phyloP scores from a whole-genome alignment of 176 grass and related monocot genomes.

The Puccinellia tenuiflora region DNA sequence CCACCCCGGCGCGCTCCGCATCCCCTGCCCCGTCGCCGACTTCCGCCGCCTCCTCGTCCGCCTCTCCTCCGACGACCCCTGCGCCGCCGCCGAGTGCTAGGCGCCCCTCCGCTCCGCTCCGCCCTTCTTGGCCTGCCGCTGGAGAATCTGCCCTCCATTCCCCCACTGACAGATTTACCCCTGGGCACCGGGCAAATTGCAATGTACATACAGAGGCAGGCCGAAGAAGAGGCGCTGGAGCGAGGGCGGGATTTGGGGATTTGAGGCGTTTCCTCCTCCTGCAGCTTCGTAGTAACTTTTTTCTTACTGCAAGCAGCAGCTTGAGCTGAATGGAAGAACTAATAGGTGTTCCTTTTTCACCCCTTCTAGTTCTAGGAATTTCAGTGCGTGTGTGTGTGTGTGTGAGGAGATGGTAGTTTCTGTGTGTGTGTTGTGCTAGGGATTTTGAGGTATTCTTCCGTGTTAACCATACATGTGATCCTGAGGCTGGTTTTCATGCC shows the following conservation, averaged over 20 bases:
- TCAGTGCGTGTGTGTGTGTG: conserved; percentile 2
- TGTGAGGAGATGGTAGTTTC: background rate
- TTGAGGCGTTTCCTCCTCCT: no score
- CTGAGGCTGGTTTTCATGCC: conserved; percentile 4
- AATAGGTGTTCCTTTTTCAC: conserved; percentile 30
- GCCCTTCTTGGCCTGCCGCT: background rate
- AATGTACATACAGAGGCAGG: conserved; percentile 17
- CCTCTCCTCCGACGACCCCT: conserved; percentile 7
- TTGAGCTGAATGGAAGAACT: conserved; percentile 23
- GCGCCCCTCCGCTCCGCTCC: background rate
- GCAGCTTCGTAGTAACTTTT: background rate
- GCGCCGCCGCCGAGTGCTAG: background rate
- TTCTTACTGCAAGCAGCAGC: background rate
- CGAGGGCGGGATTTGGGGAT: background rate
- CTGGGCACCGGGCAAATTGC: background rate
- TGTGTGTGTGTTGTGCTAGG: background rate
- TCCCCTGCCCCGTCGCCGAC: conserved; percentile 68
- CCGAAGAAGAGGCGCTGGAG: background rate
- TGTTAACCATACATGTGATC: conserved; percentile 23
- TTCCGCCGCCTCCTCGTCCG: conserved; percentile 51
- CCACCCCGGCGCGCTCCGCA: conserved; percentile 75
- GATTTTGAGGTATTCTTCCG: conserved; percentile 6
- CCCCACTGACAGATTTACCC: conserved; percentile 13
- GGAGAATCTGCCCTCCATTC: background rate
- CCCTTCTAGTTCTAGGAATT: conserved; percentile 32